A percentile compares a stretch with the other conserved stretches of the same genome.
phyloP scores from a whole-genome alignment of 352 stramenopile genomes.

The Phytophthora sojae region DNA sequence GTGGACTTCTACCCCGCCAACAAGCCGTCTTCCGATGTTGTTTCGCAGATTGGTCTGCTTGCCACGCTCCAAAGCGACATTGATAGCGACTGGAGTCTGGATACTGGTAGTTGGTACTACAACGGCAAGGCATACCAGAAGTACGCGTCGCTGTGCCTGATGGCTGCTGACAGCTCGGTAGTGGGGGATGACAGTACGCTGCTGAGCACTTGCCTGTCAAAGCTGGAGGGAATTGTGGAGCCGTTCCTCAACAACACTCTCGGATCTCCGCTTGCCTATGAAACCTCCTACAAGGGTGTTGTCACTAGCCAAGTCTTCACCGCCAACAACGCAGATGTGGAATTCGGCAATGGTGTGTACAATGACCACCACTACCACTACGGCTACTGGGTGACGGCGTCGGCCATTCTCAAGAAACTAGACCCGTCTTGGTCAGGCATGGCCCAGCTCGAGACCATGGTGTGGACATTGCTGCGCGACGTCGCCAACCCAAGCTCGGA shows the following conservation, averaged over 20 bases:
- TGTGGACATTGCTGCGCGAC: slow-evolving; percentile 76
- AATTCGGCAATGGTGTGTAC: slow-evolving; percentile 86
- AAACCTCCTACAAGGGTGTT: slow-evolving; percentile 77
- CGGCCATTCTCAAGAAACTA: slow-evolving; percentile 72
- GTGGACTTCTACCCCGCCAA: slow-evolving; percentile 68
- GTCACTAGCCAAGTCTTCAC: slow-evolving; percentile 61
- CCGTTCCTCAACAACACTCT: slow-evolving; percentile 74
- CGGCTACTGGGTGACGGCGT: slow-evolving; percentile 79
- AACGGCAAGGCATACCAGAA: slow-evolving; percentile 85
- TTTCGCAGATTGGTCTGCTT: slow-evolving; percentile 50
- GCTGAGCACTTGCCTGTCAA: slow-evolving; percentile 59
- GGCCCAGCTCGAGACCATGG: slow-evolving; percentile 64
- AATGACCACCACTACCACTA: slow-evolving; percentile 90
- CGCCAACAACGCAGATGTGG: slow-evolving; percentile 61
- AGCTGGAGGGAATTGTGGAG: slow-evolving; percentile 62
- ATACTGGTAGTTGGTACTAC: slow-evolving; percentile 76
- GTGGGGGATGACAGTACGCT: slow-evolving; percentile 62
- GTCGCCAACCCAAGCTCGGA: slow-evolving; percentile 71
- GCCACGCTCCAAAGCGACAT: slow-evolving; percentile 64
- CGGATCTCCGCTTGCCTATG: slow-evolving; percentile 67
- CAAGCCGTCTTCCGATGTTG: slow-evolving; percentile 44
- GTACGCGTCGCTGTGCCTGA: slow-evolving; percentile 81
- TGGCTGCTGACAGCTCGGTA: slow-evolving; percentile 61
- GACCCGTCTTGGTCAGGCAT: slow-evolving; percentile 69
- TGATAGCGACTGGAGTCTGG: slow-evolving; percentile 53